Evolutionary conservation across 2,329 filamentous ascomycete species (phyloP), one percentile per base, ranked within the genome.

Genomic region (Calonectria ilicicola): DNA sequence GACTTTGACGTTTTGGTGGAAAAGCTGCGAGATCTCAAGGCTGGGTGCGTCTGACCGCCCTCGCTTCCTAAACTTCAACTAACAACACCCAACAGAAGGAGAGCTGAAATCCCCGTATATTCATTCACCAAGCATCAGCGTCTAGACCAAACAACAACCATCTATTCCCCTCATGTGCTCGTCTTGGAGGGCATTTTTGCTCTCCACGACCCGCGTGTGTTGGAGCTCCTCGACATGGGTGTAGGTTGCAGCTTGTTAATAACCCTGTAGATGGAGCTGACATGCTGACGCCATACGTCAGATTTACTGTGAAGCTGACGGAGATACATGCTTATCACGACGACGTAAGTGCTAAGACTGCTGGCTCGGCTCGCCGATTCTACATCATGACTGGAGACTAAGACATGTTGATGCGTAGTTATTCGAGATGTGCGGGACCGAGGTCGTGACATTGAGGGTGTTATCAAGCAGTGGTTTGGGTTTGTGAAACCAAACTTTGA

Each of bases 401-500:
- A 67, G 21, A 49, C 38, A 77, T 67, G 77, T 42, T 5, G 44
- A 26, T 42, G n/a, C 17, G 1, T 74, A 95, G 93, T 97, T 77
- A 87, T 95, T 44, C 93, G 97, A 80, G 97, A 99, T 84, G 95
- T 98, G 26, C 91, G 91, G 78, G 95, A 98, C 79, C 92, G 97
- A 80, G 96, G 94, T 3, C 91, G 97, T 81, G 96, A 98, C 80
- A 94, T 98, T 69, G 94, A 98, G 81, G 97, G 97, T 47, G 96
- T 96, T 80, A 96, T 99, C 83, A 98, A 98, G 84, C 97, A 99
- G 83, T 99, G 97, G 97, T 98, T 98, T 82, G 87, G 87, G 14
- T 99, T 94, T 82, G 97, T 99, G 51, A 99, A 99, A 84, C 97
- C 97, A 3, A 98, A 98, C 81, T 98, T 97, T 80, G 94, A 96